These are phyloP conservation scores for Rhodocollybia butyracea DNA, from an alignment of 768 basidiomycete species.

Conservation along the genomic window DNA sequence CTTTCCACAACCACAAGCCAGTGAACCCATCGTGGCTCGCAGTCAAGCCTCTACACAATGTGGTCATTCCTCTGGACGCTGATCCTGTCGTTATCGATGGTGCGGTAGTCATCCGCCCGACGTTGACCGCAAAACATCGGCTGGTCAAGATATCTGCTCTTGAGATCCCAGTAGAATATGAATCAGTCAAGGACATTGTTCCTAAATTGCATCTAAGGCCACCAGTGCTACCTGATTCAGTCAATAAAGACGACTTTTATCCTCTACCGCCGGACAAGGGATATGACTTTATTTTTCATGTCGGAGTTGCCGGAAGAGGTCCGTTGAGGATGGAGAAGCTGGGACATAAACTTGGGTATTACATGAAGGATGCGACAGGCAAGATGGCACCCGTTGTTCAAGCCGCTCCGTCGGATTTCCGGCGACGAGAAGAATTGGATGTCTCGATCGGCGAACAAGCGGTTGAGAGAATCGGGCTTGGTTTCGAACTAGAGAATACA, in stretches of 20 bases:
- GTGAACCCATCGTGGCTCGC: slow-evolving; percentile 75
- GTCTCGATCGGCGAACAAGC: slow-evolving; percentile 12
- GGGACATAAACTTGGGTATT: slow-evolving; percentile 67
- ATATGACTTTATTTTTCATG: slow-evolving; percentile 70
- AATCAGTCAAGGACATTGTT: slow-evolving; percentile 48
- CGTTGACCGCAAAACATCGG: slow-evolving; percentile 20
- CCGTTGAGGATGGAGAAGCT: slow-evolving; percentile 59
- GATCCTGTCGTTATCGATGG: slow-evolving; percentile 19
- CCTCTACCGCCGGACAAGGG: slow-evolving; percentile 43
- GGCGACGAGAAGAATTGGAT: slow-evolving; percentile 29
- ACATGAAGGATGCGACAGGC: slow-evolving; percentile 62
- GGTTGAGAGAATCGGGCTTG: slow-evolving; percentile 30
- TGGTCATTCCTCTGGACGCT: slow-evolving; percentile 8
- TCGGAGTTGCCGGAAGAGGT: slow-evolving; percentile 66
- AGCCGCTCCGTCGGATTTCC: slow-evolving; percentile 38
- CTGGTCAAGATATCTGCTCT: slow-evolving; percentile 60
- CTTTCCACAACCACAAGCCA: slow-evolving; percentile 43
- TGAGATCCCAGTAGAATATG: slow-evolving; percentile 57
- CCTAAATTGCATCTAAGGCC: slow-evolving; percentile 62
- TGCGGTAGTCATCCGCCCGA: slow-evolving; percentile 16
- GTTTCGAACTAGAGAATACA: slow-evolving; percentile 34
- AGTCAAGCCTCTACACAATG: slow-evolving; percentile 58
- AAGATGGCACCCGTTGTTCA: slow-evolving; percentile 51
- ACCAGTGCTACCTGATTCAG: slow-evolving; percentile 43
- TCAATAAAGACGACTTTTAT: slow-evolving; percentile 21